Conservation (phyloP, 179 eudicot species). For the Carnegiea gigantea region DNA sequence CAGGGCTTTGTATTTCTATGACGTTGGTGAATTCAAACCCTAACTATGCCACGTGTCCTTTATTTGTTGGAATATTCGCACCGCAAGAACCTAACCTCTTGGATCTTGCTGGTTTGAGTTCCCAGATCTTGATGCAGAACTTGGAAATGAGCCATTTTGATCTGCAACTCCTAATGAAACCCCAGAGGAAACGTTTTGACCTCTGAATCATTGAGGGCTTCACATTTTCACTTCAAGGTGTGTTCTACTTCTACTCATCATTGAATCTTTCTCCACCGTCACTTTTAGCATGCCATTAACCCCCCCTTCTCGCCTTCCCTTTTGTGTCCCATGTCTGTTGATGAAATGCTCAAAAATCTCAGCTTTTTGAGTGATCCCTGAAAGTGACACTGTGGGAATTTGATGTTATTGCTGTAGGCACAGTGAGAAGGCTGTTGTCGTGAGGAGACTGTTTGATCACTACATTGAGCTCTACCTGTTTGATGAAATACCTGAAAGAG, state of each 20-base stretch:
- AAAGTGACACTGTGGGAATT: not conserved
- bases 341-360: not conserved
- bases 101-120: not conserved
- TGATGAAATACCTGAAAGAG: conserved; percentile 24
- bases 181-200: not conserved
- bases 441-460: not conserved
- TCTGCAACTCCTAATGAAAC: not conserved
- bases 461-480: conserved; percentile 1
- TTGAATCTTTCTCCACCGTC: not conserved
- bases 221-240: conserved; percentile 8
- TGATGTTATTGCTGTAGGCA: too few relatives aligned
- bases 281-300: not conserved
- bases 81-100: too few relatives aligned
- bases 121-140: not conserved
- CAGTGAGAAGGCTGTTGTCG: not conserved
- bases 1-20: too few relatives aligned
- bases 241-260: conserved; percentile 1
- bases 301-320: too few relatives aligned
- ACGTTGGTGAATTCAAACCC: too few relatives aligned
- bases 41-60: too few relatives aligned
- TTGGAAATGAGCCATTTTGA: not conserved
- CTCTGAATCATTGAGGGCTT: not conserved
- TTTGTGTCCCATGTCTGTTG: not conserved
- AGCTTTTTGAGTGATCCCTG: not conserved
- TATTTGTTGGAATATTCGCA: too few relatives aligned